Conservation (phyloP, 768 basidiomycete genomes). For the Hebeloma cylindrosporum region DNA sequence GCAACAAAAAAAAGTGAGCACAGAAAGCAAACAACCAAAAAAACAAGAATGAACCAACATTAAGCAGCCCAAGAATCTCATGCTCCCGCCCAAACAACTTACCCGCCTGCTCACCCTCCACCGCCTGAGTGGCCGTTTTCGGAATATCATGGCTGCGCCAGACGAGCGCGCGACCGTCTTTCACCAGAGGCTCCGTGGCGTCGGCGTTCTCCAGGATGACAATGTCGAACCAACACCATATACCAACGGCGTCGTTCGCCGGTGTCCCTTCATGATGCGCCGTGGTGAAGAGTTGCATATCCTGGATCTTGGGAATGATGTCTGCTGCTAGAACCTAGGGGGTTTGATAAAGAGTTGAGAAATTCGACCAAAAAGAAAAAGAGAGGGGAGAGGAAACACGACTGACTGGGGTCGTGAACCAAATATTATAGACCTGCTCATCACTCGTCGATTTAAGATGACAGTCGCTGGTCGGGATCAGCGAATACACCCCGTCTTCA, state of each 20-base stretch:
- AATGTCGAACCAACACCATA: constrained; percentile 36
- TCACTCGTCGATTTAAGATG: constrained; percentile 14
- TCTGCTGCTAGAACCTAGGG: constrained; percentile 23
- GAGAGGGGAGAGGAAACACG: not conserved
- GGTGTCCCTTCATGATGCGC: constrained; percentile 24
- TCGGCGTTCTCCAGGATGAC: constrained; percentile 28
- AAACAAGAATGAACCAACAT: constrained; percentile 16
- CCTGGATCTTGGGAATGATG: constrained; percentile 22
- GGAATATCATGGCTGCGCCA: constrained; percentile 31
- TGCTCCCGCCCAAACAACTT: constrained; percentile 16
- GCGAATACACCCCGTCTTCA: constrained; percentile 21
- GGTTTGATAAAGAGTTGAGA: not conserved
- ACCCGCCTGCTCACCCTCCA: constrained; percentile 19
- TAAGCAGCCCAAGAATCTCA: constrained; percentile 21
- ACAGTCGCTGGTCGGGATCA: constrained; percentile 16
- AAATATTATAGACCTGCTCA: constrained; percentile 18
- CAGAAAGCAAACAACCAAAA: not conserved
- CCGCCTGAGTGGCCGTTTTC: constrained; percentile 6
- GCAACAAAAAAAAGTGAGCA: not conserved
- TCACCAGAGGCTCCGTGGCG: constrained; percentile 22
- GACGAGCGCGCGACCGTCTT: constrained; percentile 25
- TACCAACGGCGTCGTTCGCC: constrained; percentile 17
- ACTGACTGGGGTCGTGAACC: constrained; percentile 28
- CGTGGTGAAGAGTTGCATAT: constrained; percentile 29
- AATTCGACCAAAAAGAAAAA: not conserved